A percentile compares a stretch with the other conserved stretches of the same genome.
phyloP scores from a whole-genome alignment of 2,329 filamentous ascomycete genomes.

The Simplicillium aogashimaense region DNA sequence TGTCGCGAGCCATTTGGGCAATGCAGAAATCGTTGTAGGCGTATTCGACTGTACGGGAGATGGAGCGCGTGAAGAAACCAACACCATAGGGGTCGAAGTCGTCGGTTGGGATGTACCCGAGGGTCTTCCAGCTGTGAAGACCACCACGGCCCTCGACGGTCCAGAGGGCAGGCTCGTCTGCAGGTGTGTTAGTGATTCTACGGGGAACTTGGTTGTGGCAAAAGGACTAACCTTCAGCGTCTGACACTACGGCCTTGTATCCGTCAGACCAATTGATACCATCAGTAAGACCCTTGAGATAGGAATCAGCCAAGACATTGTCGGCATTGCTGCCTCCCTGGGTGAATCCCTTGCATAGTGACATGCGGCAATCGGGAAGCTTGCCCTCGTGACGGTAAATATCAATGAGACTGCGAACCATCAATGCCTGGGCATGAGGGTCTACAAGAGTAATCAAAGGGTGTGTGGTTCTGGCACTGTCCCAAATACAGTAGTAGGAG shows the following conservation, averaged over 20 bases:
- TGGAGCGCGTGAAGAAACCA: conserved; percentile 56
- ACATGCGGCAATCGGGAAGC: conserved; percentile 70
- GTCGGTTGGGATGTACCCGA: conserved; percentile 63
- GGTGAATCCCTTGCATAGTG: conserved; percentile 63
- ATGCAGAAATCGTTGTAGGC: conserved; percentile 72
- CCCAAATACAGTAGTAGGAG: conserved; percentile 62
- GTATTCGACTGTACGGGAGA: conserved; percentile 70
- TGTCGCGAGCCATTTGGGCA: conserved; percentile 46
- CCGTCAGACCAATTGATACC: conserved; percentile 60
- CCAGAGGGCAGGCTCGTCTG: conserved; percentile 48
- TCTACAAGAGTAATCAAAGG: conserved; percentile 64
- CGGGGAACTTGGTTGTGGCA: conserved; percentile 42
- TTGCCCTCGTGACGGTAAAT: conserved; percentile 60
- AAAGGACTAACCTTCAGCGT: conserved; percentile 52
- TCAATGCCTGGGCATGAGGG: conserved; percentile 53
- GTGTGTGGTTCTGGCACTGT: conserved; percentile 62
- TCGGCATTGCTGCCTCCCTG: conserved; percentile 73
- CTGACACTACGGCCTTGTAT: conserved; percentile 63
- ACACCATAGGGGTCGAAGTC: conserved; percentile 54
- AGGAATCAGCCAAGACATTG: conserved; percentile 59
- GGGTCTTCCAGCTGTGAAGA: conserved; percentile 57
- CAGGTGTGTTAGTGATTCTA: background rate
- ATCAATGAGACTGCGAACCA: conserved; percentile 63
- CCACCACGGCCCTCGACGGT: conserved; percentile 62
- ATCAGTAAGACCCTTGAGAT: conserved; percentile 55